These are phyloP conservation scores for Choiromyces venosus DNA, from an alignment of 495 filamentous ascomycete species.

Conservation along the genomic window DNA sequence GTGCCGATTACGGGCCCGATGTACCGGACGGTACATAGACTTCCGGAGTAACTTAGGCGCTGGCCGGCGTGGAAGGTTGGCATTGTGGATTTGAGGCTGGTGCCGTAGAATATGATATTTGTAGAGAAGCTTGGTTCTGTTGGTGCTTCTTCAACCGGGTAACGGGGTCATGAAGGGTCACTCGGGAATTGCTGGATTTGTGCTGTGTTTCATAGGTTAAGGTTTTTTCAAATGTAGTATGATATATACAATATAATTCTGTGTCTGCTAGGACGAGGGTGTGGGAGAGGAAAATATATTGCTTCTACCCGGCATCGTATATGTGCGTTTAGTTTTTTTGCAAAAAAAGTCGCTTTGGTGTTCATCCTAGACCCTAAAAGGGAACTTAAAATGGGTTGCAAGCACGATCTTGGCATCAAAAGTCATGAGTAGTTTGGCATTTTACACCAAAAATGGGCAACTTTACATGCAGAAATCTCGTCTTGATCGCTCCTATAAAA, in stretches of 20 bases:
- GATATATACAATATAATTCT: not conserved
- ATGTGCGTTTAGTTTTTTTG: not conserved
- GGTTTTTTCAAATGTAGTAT: not conserved
- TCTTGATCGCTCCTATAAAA: too few relatives aligned
- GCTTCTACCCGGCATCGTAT: not conserved
- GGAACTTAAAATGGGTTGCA: not conserved
- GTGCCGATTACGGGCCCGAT: slow-evolving; percentile 71
- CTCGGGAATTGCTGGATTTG: not conserved
- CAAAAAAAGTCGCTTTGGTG: not conserved
- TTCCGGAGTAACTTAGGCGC: slow-evolving; percentile 68
- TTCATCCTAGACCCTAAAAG: not conserved
- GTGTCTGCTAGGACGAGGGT: not conserved
- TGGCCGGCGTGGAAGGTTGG: slow-evolving; percentile 52
- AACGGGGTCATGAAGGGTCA: not conserved
- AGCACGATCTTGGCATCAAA: too few relatives aligned
- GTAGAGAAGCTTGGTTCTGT: not conserved
- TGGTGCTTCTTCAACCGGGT: not conserved
- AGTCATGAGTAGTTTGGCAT: too few relatives aligned
- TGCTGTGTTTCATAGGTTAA: not conserved
- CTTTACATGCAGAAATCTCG: too few relatives aligned
- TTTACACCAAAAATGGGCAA: too few relatives aligned
- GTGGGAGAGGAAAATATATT: not conserved
- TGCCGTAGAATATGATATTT: not conserved
- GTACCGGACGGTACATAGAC: slow-evolving; percentile 78
- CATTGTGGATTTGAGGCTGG: not conserved